Base-by-base conservation (phyloP, 345 rosid species). In the Camelina neglecta region DNA sequence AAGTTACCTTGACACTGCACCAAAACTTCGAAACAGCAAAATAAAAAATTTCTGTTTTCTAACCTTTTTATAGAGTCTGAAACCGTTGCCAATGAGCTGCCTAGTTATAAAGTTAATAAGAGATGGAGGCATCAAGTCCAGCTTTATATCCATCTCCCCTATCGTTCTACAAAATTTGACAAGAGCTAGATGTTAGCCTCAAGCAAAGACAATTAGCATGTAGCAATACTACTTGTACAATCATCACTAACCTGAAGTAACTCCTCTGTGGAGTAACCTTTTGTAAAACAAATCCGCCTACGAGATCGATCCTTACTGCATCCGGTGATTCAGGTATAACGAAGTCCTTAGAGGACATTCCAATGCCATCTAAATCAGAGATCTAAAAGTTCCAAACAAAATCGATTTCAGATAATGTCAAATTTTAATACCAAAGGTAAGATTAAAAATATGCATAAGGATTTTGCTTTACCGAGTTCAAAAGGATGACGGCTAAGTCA, bases 61-160 rank as follows among this genome's bases (percentile, higher is more conserved):
- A 41, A 95, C 99, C 99, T 96, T 93, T 81, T 90, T 88, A 81
- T 90, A 96, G 60, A 93, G 94, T 79, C 82, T 83, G 85, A 95
- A 95, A 74, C 99, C 94, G 51, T 81, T 88, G 31, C 99, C 97
- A 1, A 93, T 36, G 72, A 92, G 93, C 85, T 95, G 98, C 81
- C 99, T 90, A 20, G 97, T 76, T 53, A 95, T 80, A 42, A 95
- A 95, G 81, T 95, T 95, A 39, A 95, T 84, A 57, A 95, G 93
- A 67, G 89, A 81, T 9, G 98, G 93, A 76, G 98, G 99, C 36
- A 93, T 85, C 31, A 95, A 88, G 71, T 93, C 98, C 79, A 96
- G 72, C 92, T 96, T 96, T 75, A 93, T 53, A 86, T 96, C 99
- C 81, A 96, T 11, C 69, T 74, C 91, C 35, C 75, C 92, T 35